Percentiles rank a stretch among this genome's conserved stretches.
Evolutionary conservation across 768 basidiomycete genomes (phyloP).

Genomic region (Ramaria sp.): DNA sequence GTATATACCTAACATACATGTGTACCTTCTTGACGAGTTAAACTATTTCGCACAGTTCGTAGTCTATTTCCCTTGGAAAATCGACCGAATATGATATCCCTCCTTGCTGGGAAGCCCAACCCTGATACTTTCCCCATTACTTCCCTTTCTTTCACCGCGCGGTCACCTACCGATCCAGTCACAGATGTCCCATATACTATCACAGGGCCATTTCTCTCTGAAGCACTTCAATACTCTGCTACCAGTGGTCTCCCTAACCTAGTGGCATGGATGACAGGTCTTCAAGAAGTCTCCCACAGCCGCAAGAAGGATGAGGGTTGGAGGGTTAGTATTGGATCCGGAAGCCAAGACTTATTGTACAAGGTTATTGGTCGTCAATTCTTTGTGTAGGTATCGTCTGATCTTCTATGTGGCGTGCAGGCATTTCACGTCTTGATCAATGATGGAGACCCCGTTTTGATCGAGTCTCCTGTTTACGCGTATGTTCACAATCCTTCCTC

Average conservation of each 20-base stretch:
- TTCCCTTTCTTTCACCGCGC: constrained; percentile 54
- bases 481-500: constrained; percentile 5
- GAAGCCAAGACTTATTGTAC: constrained; percentile 82
- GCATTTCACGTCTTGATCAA: constrained; percentile 61
- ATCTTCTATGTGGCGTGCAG: constrained; percentile 26
- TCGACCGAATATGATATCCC: constrained; percentile 64
- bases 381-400: neutral
- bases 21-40: constrained; percentile 21
- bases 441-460: constrained; percentile 68
- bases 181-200: constrained; percentile 43
- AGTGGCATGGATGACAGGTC: constrained; percentile 52
- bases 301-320: constrained; percentile 55
- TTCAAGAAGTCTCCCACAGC: constrained; percentile 65
- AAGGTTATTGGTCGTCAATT: constrained; percentile 41
- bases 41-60: constrained; percentile 38
- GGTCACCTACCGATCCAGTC: constrained; percentile 31
- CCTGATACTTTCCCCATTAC: constrained; percentile 85
- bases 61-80: constrained; percentile 69
- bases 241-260: constrained; percentile 59
- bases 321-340: constrained; percentile 67
- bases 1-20: constrained; percentile 26
- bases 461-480: constrained; percentile 70
- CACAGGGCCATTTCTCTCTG: constrained; percentile 43
- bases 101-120: constrained; percentile 90
- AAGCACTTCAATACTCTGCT: constrained; percentile 67